A percentile compares a stretch with the other conserved stretches of the same genome.
phyloP scores from a whole-genome alignment of 2,329 filamentous ascomycete species.

The Penicillium freii region DNA sequence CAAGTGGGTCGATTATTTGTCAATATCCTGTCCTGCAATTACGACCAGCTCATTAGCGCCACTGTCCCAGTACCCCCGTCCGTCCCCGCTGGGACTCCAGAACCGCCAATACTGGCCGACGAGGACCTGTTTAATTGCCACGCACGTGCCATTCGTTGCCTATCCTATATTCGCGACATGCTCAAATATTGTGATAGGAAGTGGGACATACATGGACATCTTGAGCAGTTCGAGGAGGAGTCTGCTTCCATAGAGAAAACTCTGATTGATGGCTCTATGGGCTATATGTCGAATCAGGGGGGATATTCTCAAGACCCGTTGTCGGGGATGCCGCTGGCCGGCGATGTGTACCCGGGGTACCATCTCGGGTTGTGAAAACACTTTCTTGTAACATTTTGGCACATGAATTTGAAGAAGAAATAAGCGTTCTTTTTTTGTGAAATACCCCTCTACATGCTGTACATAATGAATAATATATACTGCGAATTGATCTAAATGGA shows the following conservation, averaged over 20 bases:
- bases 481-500: not conserved
- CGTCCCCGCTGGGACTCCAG: conserved; percentile 32
- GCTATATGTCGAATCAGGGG: conserved; percentile 18
- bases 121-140: conserved; percentile 37
- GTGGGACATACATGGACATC: conserved; percentile 33
- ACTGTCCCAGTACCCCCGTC: conserved; percentile 29
- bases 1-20: conserved; percentile 62
- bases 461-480: conserved; percentile 5
- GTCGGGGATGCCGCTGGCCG: conserved; percentile 22
- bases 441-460: conserved; percentile 9
- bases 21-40: conserved; percentile 55
- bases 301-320: conserved; percentile 15
- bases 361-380: conserved; percentile 6
- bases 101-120: conserved; percentile 31
- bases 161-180: conserved; percentile 34
- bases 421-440: not conserved
- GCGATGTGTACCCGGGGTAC: conserved; percentile 21
- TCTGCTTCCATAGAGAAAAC: conserved; percentile 29
- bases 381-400: not conserved
- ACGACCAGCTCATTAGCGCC: conserved; percentile 44
- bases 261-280: conserved; percentile 24
- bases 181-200: conserved; percentile 35
- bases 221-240: conserved; percentile 34
- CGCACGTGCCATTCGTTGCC: conserved; percentile 33
- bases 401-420: not conserved